Conservation (phyloP, 2,329 filamentous ascomycete species). For the Pseudocercospora macadamiae region DNA sequence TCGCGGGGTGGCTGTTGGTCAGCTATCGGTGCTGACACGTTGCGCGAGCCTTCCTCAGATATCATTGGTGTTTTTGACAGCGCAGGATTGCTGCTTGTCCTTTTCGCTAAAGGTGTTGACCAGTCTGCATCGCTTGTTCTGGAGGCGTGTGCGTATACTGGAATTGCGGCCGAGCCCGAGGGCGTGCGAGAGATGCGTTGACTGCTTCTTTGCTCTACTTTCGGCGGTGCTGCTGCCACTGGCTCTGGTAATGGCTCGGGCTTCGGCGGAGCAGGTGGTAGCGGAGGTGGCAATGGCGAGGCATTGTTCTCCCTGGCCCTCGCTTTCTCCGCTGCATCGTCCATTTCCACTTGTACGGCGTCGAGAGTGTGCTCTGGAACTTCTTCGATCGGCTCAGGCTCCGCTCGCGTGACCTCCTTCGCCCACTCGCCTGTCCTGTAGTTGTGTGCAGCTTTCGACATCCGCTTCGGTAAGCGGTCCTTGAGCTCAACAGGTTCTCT, state of each 20-base stretch:
- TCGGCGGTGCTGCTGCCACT: slow-evolving; percentile 8
- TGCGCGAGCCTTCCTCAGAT: slow-evolving; percentile 4
- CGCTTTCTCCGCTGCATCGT: slow-evolving; percentile 52
- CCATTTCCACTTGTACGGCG: slow-evolving; percentile 40
- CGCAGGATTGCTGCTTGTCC: slow-evolving; percentile 24
- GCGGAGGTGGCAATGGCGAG: slow-evolving; percentile 23
- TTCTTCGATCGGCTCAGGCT: slow-evolving; percentile 56
- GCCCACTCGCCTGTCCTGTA: slow-evolving; percentile 97
- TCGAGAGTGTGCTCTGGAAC: slow-evolving; percentile 45
- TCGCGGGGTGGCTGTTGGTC: slow-evolving; percentile 15
- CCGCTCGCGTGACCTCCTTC: slow-evolving; percentile 80
- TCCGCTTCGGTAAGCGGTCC: slow-evolving; percentile 67
- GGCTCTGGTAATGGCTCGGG: not conserved
- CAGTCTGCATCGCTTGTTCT: slow-evolving; percentile 22
- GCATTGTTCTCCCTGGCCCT: slow-evolving; percentile 30
- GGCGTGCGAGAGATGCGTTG: slow-evolving; percentile 12
- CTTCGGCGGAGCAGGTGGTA: slow-evolving; percentile 12
- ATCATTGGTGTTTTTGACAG: slow-evolving; percentile 1
- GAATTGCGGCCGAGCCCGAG: slow-evolving; percentile 11
- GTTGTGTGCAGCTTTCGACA: slow-evolving; percentile 76
- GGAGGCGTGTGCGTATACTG: slow-evolving; percentile 16
- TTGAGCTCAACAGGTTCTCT: slow-evolving; percentile 45
- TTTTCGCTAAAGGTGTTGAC: slow-evolving; percentile 25
- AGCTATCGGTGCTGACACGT: slow-evolving; percentile 11
- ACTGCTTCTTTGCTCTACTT: slow-evolving; percentile 9